Conservation (phyloP, 805 yeast genomes). For the Brettanomyces nanus region DNA sequence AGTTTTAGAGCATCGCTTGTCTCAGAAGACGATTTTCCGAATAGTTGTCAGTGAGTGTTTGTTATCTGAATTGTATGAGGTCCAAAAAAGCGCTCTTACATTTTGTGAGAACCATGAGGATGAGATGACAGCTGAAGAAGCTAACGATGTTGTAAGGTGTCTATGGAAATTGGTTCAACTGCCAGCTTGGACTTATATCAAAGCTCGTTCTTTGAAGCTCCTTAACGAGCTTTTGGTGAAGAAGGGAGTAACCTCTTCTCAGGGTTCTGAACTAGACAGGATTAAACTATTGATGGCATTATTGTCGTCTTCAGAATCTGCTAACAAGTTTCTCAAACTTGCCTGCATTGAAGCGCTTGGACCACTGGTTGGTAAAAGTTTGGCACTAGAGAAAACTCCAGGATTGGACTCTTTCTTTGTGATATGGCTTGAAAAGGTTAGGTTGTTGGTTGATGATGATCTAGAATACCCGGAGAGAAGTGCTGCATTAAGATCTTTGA, state of each 20-base stretch:
- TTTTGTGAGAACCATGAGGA: slow-evolving; percentile 16
- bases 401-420: slow-evolving; percentile 7
- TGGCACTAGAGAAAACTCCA: background rate
- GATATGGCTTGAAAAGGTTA: slow-evolving; percentile 24
- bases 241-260: background rate
- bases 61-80: slow-evolving; percentile 34
- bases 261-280: background rate
- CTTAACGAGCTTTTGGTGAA: slow-evolving; percentile 20
- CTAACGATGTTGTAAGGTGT: slow-evolving; percentile 1
- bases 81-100: slow-evolving; percentile 33
- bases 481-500: slow-evolving; percentile 37
- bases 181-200: slow-evolving; percentile 35
- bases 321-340: slow-evolving; percentile 38
- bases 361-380: slow-evolving; percentile 22
- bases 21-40: slow-evolving; percentile 7
- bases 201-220: slow-evolving; percentile 32
- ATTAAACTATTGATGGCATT: background rate
- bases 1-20: background rate
- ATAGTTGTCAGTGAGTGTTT: slow-evolving; percentile 27
- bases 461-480: slow-evolving; percentile 36
- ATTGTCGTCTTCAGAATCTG: slow-evolving; percentile 4
- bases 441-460: slow-evolving; percentile 30
- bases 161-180: slow-evolving; percentile 22
- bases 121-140: slow-evolving; percentile 1
- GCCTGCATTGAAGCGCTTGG: slow-evolving; percentile 48